Evolutionary conservation across 495 filamentous ascomycete species (phyloP).

Genomic region (Xylaria palmicola): DNA sequence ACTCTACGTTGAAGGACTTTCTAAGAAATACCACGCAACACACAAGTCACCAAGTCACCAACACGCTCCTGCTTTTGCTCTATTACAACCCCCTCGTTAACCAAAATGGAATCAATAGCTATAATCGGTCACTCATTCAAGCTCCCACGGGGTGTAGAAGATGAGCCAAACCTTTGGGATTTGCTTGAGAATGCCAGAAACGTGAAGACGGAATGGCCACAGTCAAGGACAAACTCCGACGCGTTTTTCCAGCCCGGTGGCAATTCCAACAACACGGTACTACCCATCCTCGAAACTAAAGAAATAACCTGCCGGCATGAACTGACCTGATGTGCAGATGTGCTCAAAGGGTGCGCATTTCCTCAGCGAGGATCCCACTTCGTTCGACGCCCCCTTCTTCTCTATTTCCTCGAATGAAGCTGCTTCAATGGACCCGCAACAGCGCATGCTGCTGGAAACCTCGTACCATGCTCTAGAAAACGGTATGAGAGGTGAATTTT

Average conservation of each 20-base stretch:
- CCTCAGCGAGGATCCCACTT: slow-evolving; percentile 36
- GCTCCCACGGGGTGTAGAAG: slow-evolving; percentile 35
- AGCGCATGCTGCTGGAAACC: slow-evolving; percentile 45
- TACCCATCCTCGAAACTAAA: too few relatives aligned
- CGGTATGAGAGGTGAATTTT: slow-evolving; percentile 26
- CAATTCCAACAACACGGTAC: too few relatives aligned
- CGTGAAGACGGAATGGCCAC: slow-evolving; percentile 34
- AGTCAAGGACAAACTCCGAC: slow-evolving; percentile 25
- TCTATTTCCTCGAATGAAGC: slow-evolving; percentile 51
- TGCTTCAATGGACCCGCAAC: slow-evolving; percentile 27
- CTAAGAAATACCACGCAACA: too few relatives aligned
- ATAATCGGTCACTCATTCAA: slow-evolving; percentile 39
- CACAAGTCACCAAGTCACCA: too few relatives aligned
- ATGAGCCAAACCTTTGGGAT: slow-evolving; percentile 35
- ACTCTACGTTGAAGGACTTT: too few relatives aligned
- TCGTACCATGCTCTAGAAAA: slow-evolving; percentile 55
- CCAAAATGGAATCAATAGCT: slow-evolving; percentile 24
- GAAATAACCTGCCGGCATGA: background rate
- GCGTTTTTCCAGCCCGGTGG: background rate
- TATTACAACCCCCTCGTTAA: too few relatives aligned
- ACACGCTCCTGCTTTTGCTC: too few relatives aligned
- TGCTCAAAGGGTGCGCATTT: slow-evolving; percentile 32
- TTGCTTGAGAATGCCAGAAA: slow-evolving; percentile 30
- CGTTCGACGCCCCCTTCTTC: slow-evolving; percentile 55
- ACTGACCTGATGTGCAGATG: background rate